These are phyloP conservation scores for Microbotryomycetes sp. DNA, from an alignment of 1,284 basidiomycete species.

Conservation along the genomic window DNA sequence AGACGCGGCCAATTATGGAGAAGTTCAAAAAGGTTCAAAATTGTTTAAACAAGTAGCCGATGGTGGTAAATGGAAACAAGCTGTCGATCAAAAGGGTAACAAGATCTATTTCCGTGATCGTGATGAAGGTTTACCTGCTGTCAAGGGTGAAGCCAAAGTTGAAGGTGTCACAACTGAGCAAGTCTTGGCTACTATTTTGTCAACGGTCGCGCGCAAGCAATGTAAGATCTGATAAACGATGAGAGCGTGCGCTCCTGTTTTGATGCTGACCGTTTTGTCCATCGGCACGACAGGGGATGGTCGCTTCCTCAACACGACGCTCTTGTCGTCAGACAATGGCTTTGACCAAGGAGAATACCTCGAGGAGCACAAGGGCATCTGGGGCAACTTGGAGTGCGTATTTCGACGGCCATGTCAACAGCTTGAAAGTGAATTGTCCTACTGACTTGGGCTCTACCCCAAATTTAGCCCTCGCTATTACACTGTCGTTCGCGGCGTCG, in stretches of 20 bases:
- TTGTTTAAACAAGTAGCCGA: constrained; percentile 12
- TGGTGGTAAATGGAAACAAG: background rate
- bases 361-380: constrained; percentile 30
- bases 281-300: constrained; percentile 28
- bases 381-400: constrained; percentile 15
- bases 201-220: constrained; percentile 27
- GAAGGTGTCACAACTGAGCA: constrained; percentile 35
- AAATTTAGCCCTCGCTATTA: constrained; percentile 21
- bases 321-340: constrained; percentile 21
- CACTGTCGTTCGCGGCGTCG: constrained; percentile 16
- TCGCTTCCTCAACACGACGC: constrained; percentile 11
- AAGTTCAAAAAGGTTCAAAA: constrained; percentile 20
- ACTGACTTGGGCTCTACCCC: background rate
- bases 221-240: constrained; percentile 18
- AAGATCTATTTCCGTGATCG: constrained; percentile 16
- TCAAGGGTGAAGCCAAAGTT: constrained; percentile 28
- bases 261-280: background rate
- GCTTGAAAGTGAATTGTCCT: no score
- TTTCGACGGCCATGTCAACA: background rate
- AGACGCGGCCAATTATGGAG: constrained; percentile 7
- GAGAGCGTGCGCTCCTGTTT: background rate
- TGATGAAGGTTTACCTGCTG: constrained; percentile 15
- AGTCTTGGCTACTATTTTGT: constrained; percentile 32
- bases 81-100: constrained; percentile 11
- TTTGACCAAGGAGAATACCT: constrained; percentile 22